Base-by-base conservation (phyloP, 2,329 filamentous ascomycete genomes). In the Phyllosticta paracitricarpa region DNA sequence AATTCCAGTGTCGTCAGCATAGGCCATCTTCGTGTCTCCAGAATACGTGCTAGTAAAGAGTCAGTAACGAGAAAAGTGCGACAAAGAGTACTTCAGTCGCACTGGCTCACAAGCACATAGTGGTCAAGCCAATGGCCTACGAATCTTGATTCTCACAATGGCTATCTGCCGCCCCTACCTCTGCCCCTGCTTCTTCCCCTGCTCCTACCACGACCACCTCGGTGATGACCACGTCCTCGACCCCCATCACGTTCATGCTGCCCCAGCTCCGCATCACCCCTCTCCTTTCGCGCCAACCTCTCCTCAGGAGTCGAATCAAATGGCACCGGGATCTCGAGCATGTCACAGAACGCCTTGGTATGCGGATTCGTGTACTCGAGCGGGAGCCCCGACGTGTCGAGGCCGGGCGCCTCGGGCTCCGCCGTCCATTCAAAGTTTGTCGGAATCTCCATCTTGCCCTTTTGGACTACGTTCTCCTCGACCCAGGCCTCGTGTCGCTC, bases 351-450 rank as follows among this genome's bases (percentile, higher is more conserved):
- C 2, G 79, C 75, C n/a, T 78, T 79, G 6, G 91, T 97, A 75
- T 97, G 93, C 12, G 88, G 87, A 69, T 94, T 97, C 3, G 85
- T 90, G 71, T 93, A 93, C 74, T 97, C 92, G 1, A 79, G 77
- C 1, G 91, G 90, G 71, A 85, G 82, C n/a, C 86, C 78, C 0
- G 78, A 68, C 0, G 84, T 82, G 25, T 77, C 79, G 7, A 48
- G 17, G 6, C 40, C 40, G 65, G 86, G 82, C 6, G 80, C 76
- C 0, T 78, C 76, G 0, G 78, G 75, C 53, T 85, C 79, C 3
- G 92, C 92, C 0, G 89, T 96, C 25, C 81, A 71, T 26, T 77
- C 77, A 71, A 97, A 99, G 70, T 96, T 90, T 6, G 87, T 76
- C 0, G 92, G 93, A 4, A 99, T 82, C 0, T 75, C 73, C 62